phyloP scores from a whole-genome alignment of 1,139 yeast genomes.

The Suhomyces choctaworum region DNA sequence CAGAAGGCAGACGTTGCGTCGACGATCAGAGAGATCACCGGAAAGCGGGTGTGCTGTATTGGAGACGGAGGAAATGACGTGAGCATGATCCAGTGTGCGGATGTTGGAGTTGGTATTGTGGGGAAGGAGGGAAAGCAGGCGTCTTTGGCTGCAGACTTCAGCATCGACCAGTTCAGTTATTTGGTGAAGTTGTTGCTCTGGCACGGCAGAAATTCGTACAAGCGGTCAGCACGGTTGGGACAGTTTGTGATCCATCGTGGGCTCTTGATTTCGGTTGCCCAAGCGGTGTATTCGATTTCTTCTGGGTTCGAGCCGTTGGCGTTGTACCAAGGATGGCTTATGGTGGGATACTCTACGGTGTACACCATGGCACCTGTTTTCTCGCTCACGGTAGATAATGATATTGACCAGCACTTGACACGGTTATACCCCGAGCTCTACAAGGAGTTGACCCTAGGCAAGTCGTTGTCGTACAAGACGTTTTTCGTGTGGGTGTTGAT shows the following conservation, averaged over 20 bases:
- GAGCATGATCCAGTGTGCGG: conserved; percentile 98
- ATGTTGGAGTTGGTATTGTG: conserved; percentile 97
- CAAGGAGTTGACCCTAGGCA: conserved; percentile 86
- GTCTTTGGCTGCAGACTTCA: conserved; percentile 94
- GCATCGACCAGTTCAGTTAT: conserved; percentile 89
- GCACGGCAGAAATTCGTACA: conserved; percentile 98
- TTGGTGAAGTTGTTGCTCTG: conserved; percentile 83
- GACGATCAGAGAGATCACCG: conserved; percentile 73
- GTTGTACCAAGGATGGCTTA: conserved; percentile 89
- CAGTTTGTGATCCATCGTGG: conserved; percentile 98
- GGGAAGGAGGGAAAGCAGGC: conserved; percentile 99
- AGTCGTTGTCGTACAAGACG: conserved; percentile 79
- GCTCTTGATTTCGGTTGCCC: conserved; percentile 90
- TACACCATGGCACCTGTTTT: conserved; percentile 99
- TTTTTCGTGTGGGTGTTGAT: conserved; percentile 90
- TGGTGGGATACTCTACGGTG: conserved; percentile 97
- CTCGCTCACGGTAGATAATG: conserved; percentile 86
- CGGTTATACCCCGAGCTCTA: conserved; percentile 92
- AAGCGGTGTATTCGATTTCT: conserved; percentile 85
- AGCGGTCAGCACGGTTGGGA: conserved; percentile 89
- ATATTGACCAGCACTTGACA: conserved; percentile 87
- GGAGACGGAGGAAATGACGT: conserved; percentile 99
- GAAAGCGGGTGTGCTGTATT: conserved; percentile 91
- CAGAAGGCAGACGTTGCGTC: conserved; percentile 96
- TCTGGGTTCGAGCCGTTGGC: conserved; percentile 93